These are phyloP conservation scores for Alternaria sp. DNA, from an alignment of 2,329 filamentous ascomycete genomes.

Conservation along the genomic window DNA sequence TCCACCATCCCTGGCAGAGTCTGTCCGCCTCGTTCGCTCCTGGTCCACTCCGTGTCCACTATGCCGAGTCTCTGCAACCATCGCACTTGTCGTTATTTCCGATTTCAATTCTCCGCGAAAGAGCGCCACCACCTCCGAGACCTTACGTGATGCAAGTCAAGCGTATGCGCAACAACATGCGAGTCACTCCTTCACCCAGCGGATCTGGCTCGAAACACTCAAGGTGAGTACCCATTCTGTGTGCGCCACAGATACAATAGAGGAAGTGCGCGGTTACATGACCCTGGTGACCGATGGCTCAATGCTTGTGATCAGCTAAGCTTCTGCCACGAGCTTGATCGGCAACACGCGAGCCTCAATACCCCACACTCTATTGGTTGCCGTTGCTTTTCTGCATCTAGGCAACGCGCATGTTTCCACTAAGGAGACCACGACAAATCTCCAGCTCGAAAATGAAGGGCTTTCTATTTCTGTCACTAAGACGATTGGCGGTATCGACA, in stretches of 20 bases:
- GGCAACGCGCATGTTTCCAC: too few relatives aligned
- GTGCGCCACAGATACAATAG: background rate
- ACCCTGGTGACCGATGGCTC: too few relatives aligned
- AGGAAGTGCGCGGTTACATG: background rate
- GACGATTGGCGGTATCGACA: too few relatives aligned
- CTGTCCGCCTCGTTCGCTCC: rapidly evolving
- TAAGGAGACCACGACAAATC: too few relatives aligned
- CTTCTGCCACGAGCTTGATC: background rate
- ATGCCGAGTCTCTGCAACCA: background rate
- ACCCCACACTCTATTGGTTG: too few relatives aligned
- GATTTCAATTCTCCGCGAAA: background rate
- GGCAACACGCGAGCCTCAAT: too few relatives aligned
- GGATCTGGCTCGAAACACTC: rapidly evolving
- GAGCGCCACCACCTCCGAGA: background rate
- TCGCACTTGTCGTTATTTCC: rapidly evolving
- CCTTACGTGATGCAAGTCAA: background rate
- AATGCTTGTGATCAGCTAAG: background rate
- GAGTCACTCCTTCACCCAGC: rapidly evolving
- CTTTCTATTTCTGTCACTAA: too few relatives aligned
- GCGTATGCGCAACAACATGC: background rate
- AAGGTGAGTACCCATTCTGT: background rate
- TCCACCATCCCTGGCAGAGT: rapidly evolving
- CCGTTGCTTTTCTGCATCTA: rapidly evolving
- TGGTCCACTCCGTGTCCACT: rapidly evolving
- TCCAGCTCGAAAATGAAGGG: too few relatives aligned